These are phyloP conservation scores for Globisporangium irregulare DNA, from an alignment of 352 stramenopile species.

Conservation along the genomic window DNA sequence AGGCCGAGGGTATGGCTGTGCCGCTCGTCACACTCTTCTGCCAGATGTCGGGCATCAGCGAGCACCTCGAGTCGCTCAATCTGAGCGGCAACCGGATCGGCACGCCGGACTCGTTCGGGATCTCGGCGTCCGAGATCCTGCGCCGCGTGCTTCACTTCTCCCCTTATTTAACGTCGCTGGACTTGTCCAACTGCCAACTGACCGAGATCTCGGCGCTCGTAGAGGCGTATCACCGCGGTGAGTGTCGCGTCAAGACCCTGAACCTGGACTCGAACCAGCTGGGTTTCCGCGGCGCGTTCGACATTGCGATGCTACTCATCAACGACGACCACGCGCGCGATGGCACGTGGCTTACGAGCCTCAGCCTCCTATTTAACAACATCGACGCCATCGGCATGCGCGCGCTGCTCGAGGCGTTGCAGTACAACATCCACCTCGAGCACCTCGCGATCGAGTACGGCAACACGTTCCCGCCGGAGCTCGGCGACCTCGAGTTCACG, in stretches of 20 bases:
- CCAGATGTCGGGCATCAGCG: conserved; percentile 50
- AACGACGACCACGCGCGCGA: conserved; percentile 40
- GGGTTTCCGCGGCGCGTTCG: conserved; percentile 50
- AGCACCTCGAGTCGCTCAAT: conserved; percentile 53
- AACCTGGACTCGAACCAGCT: conserved; percentile 58
- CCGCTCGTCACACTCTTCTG: conserved; percentile 50
- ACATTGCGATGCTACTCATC: conserved; percentile 58
- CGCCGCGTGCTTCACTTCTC: conserved; percentile 57
- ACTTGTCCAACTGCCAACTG: conserved; percentile 45
- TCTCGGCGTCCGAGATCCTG: conserved; percentile 44
- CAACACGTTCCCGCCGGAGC: conserved; percentile 50
- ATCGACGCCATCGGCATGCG: conserved; percentile 52
- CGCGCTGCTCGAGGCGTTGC: conserved; percentile 41
- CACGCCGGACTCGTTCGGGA: conserved; percentile 49
- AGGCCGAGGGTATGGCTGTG: conserved; percentile 47
- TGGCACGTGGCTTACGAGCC: conserved; percentile 35
- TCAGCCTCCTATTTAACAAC: conserved; percentile 54
- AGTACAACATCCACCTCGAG: conserved; percentile 53
- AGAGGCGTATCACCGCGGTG: conserved; percentile 47
- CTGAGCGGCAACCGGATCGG: conserved; percentile 59
- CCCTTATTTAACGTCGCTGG: conserved; percentile 49
- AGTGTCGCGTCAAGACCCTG: conserved; percentile 41
- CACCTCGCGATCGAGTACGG: conserved; percentile 51
- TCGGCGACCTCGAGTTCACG: conserved; percentile 48
- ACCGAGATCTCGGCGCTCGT: conserved; percentile 49